Evolutionary conservation across 106 monocot genomes (phyloP).

Genomic region (Allium sativum): DNA sequence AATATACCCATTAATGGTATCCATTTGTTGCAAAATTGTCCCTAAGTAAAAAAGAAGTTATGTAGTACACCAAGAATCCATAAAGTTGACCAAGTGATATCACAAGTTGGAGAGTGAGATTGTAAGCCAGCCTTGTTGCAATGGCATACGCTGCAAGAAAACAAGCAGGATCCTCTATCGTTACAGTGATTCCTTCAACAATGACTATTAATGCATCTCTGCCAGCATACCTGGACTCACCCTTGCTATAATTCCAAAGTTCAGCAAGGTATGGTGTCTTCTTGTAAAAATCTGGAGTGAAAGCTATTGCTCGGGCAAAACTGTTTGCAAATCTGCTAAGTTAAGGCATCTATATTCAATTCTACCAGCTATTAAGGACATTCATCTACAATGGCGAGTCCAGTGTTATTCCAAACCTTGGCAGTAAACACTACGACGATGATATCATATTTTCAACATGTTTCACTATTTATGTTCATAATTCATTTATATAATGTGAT

Average conservation of each 20-base stretch:
- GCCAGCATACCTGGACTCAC: constrained; percentile 87
- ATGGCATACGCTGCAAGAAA: constrained; percentile 36
- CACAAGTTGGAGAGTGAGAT: constrained; percentile 62
- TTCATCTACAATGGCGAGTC: too few species aligned
- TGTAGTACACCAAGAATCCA: constrained; percentile 83
- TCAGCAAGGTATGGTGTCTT: constrained; percentile 54
- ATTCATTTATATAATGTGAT: too few species aligned
- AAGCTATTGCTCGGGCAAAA: constrained; percentile 11
- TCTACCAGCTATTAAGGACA: too few species aligned
- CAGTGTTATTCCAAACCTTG: too few species aligned
- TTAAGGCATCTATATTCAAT: too few species aligned
- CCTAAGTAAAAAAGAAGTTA: constrained; percentile 52
- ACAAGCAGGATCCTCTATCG: not conserved
- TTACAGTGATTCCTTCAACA: not conserved
- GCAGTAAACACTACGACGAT: too few species aligned
- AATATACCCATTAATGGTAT: constrained; percentile 80
- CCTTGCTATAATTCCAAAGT: constrained; percentile 92
- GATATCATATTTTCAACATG: too few species aligned
- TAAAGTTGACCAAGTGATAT: constrained; percentile 77
- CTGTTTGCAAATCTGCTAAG: too few species aligned
- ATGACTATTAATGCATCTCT: constrained; percentile 5
- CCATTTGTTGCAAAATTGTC: constrained; percentile 60
- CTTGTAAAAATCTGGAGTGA: constrained; percentile 79
- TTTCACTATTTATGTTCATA: too few species aligned
- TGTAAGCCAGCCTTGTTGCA: constrained; percentile 58